These are phyloP conservation scores for Physcomitrium patens DNA, from an alignment of 225 moss, liverwort and hornwort species.

Conservation along the genomic window DNA sequence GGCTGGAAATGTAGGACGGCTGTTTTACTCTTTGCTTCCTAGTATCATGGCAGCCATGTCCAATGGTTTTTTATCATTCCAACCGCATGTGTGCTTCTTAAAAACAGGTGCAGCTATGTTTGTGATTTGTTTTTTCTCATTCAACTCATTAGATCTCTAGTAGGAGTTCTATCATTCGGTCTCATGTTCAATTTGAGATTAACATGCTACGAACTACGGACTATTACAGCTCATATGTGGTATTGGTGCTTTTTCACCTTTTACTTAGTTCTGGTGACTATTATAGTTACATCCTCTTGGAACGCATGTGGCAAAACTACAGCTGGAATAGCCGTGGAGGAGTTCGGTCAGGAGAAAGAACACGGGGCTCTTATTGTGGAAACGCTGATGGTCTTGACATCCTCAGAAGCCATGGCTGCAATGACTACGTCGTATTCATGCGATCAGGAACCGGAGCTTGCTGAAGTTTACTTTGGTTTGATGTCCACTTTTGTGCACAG, in stretches of 20 bases:
- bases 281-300: slow-evolving; percentile 13
- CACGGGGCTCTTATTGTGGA: slow-evolving; percentile 84
- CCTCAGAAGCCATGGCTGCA: slow-evolving; percentile 80
- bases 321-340: slow-evolving; percentile 88
- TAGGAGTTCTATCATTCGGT: slow-evolving; percentile 1
- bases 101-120: slow-evolving; percentile 68
- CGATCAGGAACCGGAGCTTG: slow-evolving; percentile 96
- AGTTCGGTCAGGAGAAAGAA: slow-evolving; percentile 87
- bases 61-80: slow-evolving; percentile 74
- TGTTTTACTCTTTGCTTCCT: slow-evolving; percentile 77
- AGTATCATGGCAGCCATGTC: slow-evolving; percentile 79
- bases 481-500: slow-evolving; percentile 88
- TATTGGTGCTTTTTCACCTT: not conserved
- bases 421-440: slow-evolving; percentile 95
- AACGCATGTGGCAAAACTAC: slow-evolving; percentile 32
- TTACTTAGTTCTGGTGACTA: not conserved
- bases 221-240: not conserved
- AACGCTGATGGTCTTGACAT: slow-evolving; percentile 78
- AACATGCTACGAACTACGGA: not conserved
- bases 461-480: slow-evolving; percentile 92
- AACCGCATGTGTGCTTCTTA: slow-evolving; percentile 88
- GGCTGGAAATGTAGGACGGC: slow-evolving; percentile 62
- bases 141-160: slow-evolving; percentile 8
- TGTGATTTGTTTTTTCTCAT: slow-evolving; percentile 13
- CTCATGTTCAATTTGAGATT: not conserved